phyloP scores from a whole-genome alignment of 129 eudicot species.

The Chrysanthemum makinoi region DNA sequence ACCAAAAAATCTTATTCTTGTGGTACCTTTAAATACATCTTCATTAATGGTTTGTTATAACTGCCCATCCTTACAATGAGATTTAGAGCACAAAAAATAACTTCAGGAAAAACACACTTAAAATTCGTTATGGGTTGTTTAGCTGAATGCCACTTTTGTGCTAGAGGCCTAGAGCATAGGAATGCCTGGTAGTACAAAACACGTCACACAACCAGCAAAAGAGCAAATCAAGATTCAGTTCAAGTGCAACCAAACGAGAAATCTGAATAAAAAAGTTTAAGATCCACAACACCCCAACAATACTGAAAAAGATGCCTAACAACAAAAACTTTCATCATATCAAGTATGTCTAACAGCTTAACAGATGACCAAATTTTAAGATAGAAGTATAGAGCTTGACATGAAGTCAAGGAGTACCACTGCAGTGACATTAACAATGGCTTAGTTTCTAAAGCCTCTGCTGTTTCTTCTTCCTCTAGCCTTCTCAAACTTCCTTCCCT shows the following conservation, averaged over 20 bases:
- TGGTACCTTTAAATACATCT: too few relatives aligned
- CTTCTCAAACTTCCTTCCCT: conserved; percentile 62
- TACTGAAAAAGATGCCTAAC: conserved; percentile 11
- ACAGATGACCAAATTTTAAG: conserved; percentile 4
- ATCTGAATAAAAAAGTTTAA: conserved; percentile 12
- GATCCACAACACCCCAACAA: conserved; percentile 1
- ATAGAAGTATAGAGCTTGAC: conserved; percentile 4
- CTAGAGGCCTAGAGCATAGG: too few relatives aligned
- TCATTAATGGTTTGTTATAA: too few relatives aligned
- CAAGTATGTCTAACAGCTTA: conserved; percentile 8
- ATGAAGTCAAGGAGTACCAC: not conserved
- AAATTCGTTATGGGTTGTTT: too few relatives aligned
- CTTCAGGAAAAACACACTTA: too few relatives aligned
- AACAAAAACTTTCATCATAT: conserved; percentile 7
- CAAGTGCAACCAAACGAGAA: not conserved
- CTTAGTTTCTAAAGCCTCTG: conserved; percentile 63
- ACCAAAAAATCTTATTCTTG: too few relatives aligned
- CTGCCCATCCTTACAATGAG: too few relatives aligned
- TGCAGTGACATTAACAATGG: not conserved
- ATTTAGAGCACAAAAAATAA: too few relatives aligned
- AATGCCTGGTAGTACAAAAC: too few relatives aligned
- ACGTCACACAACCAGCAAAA: too few relatives aligned
- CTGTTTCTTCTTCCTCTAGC: conserved; percentile 79
- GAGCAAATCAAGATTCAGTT: too few relatives aligned
- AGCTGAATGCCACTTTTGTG: too few relatives aligned